Conservation (phyloP, 345 rosid species). For the Cochlearia excelsa region DNA sequence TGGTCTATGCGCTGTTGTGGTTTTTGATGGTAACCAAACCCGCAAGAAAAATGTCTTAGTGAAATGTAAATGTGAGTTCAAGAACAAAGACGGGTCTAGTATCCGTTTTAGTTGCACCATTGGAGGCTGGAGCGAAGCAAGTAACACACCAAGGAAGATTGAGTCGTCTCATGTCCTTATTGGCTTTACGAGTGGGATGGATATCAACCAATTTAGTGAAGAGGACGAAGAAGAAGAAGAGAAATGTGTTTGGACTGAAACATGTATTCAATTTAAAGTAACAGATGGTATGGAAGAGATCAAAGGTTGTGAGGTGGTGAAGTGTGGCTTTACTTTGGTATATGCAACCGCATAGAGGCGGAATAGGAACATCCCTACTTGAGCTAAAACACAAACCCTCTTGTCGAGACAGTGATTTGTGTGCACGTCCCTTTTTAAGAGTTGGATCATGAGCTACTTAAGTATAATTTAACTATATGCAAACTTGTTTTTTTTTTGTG, state of each 20-base stretch:
- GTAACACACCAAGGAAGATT: not conserved
- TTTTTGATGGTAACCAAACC: no score
- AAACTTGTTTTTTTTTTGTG: no score
- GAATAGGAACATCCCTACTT: no score
- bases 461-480: no score
- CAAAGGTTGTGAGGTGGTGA: not conserved
- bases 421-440: no score
- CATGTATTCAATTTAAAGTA: conserved; percentile 6
- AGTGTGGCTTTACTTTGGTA: conserved; percentile 14
- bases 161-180: conserved; percentile 16
- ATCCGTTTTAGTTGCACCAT: not conserved
- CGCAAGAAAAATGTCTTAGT: no score
- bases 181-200: not conserved
- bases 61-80: no score
- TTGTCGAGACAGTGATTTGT: no score
- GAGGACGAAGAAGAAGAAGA: conserved; percentile 2
- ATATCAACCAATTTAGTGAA: not conserved
- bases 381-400: no score
- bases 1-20: conserved; percentile 8
- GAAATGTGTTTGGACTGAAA: not conserved
- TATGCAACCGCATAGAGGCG: not conserved
- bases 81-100: no score
- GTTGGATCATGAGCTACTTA: no score
- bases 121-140: conserved; percentile 13
- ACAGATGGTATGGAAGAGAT: conserved; percentile 5